A percentile compares a stretch with the other conserved stretches of the same genome.
phyloP scores from a whole-genome alignment of 176 grass and related monocot genomes.

The Triticum turgidum region DNA sequence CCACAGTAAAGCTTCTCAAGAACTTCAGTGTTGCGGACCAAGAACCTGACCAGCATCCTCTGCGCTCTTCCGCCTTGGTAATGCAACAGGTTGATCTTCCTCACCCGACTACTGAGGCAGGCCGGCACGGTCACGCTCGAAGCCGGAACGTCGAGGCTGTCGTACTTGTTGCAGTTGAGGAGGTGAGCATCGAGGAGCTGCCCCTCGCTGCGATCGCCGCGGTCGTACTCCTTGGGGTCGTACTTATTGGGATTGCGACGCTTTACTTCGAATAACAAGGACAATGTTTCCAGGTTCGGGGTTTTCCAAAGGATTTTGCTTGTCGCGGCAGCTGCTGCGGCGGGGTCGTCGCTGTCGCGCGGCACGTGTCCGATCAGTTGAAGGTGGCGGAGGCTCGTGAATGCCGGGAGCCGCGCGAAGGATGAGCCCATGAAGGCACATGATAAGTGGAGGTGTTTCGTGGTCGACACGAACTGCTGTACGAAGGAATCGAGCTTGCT shows the following conservation, averaged over 20 bases:
- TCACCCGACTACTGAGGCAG: background rate
- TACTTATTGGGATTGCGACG: too few species aligned
- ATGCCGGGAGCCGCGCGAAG: background rate
- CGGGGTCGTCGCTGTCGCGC: background rate
- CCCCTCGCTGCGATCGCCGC: too few species aligned
- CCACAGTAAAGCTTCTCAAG: too few species aligned
- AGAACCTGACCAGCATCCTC: background rate
- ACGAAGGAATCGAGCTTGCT: background rate
- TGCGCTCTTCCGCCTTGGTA: background rate
- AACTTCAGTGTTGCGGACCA: background rate
- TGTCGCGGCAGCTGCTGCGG: too few species aligned
- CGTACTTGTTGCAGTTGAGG: too few species aligned
- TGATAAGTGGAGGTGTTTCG: background rate
- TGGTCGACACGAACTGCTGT: background rate
- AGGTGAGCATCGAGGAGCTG: too few species aligned
- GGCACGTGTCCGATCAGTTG: background rate
- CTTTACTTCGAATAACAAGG: background rate
- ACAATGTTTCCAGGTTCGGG: background rate
- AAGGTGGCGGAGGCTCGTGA: background rate
- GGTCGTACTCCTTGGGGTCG: too few species aligned
- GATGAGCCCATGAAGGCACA: background rate
- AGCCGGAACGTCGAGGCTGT: too few species aligned
- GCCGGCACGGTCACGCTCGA: too few species aligned
- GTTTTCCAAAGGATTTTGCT: background rate
- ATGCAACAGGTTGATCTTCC: background rate